Conservation (phyloP, 2,329 filamentous ascomycete genomes). For the Pseudopyrenochaeta lycopersici region DNA sequence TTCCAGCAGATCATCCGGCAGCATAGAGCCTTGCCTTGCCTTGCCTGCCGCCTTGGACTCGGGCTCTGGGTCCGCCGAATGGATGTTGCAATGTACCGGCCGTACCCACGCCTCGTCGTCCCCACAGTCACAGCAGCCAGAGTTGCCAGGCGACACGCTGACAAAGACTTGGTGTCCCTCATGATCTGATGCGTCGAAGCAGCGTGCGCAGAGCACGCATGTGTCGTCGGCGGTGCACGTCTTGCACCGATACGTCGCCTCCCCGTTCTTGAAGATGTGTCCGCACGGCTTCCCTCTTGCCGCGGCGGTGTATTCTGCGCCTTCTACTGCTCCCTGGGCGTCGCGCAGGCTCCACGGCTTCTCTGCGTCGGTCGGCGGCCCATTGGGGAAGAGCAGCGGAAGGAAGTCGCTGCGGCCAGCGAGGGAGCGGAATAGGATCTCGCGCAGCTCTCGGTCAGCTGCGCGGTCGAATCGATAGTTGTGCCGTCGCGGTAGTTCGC, state of each 20-base stretch:
- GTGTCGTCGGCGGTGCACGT: constrained; percentile 96
- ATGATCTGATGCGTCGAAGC: constrained; percentile 95
- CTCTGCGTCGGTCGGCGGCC: constrained; percentile 64
- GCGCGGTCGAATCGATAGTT: constrained; percentile 77
- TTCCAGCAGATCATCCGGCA: constrained; percentile 79
- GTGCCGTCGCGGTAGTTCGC: constrained; percentile 77
- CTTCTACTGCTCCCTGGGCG: constrained; percentile 91
- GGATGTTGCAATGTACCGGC: constrained; percentile 91
- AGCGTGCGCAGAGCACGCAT: constrained; percentile 91
- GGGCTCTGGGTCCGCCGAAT: constrained; percentile 66
- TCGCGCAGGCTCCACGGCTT: constrained; percentile 78
- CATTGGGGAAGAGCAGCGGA: constrained; percentile 81
- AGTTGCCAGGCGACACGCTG: constrained; percentile 86
- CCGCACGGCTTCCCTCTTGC: constrained; percentile 94
- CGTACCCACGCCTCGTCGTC: constrained; percentile 93
- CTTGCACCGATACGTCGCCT: constrained; percentile 92
- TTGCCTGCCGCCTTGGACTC: constrained; percentile 63
- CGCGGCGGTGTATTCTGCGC: constrained; percentile 91
- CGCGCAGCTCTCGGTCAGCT: constrained; percentile 76
- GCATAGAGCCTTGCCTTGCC: constrained; percentile 58
- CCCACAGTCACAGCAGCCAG: constrained; percentile 96
- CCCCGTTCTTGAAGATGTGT: constrained; percentile 94
- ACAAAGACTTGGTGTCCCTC: constrained; percentile 92
- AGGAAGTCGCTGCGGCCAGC: constrained; percentile 80
- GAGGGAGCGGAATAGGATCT: constrained; percentile 86